Base-by-base conservation (phyloP, 1,139 yeast species). In the Protomyces macrosporus region DNA sequence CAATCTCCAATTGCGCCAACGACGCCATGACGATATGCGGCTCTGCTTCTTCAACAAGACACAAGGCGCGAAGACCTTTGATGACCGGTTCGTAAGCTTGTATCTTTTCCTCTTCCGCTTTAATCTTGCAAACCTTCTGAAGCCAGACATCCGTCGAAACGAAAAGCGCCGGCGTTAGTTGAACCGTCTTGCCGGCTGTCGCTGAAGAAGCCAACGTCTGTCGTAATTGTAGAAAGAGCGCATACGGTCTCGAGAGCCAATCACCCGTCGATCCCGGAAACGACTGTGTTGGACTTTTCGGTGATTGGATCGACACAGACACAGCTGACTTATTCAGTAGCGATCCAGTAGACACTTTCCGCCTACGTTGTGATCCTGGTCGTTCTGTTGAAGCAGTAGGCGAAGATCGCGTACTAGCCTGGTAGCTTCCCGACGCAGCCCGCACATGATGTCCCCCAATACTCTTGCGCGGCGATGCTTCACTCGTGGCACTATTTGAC, bases 101-200 rank as follows among this genome's bases (percentile, higher is more conserved):
- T 5, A 63, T 48, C 39, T 63, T 63, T 45, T 63, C 65, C 36
- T 63, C 65, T 30, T 58, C 65, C 9, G 60, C 65, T 39, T 48
- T 63, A 35, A 63, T 37, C 39, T 63, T 63, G 48, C 53, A 53
- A 48, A 42, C 53, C 33, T 60, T 51, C n/a, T 37, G 36, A 37
- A 30, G 51, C 65, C 65, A 63, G 16, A 63, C 45, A 30, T 57
- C 65, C 9, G 55, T 36, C 6, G 65, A 53, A 12, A 63, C 48
- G 35, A 52, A 61, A 7, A 63, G 52, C 12, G 36, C 48, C 23
- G 48, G 48, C 48, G 48, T 42, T 30, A 42, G 9, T 14, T 16
- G 48, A 4, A 42, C 32, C 16, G 32, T 30, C 16, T 10, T 52
- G 10, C 30, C 10, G 7, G 16, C 32, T 7, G 32, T 10, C 7